Percentiles rank a stretch among this genome's conserved stretches.
Evolutionary conservation across 1,284 basidiomycete species (phyloP).

Genomic region (Fistulina hepatica): DNA sequence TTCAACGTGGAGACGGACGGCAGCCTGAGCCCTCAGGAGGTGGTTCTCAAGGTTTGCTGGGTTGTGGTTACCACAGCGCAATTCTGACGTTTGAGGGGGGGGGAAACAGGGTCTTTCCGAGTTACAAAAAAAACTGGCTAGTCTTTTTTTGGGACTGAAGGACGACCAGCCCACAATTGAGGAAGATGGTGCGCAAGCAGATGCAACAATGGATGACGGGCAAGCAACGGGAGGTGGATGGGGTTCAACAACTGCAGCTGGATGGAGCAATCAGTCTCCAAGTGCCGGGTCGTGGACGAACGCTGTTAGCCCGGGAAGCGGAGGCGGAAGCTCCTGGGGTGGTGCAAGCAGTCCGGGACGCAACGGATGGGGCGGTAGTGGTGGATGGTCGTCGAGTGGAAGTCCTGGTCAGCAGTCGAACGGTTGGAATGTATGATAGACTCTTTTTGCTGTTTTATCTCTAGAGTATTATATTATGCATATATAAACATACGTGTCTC

Average conservation of each 20-base stretch:
- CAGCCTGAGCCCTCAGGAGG: constrained; percentile 78
- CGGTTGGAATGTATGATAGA: constrained; percentile 46
- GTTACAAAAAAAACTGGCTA: constrained; percentile 73
- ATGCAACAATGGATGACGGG: constrained; percentile 32
- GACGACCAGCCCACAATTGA: constrained; percentile 18
- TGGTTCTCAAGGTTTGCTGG: constrained; percentile 64
- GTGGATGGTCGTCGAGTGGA: constrained; percentile 26
- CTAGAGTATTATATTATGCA: no score
- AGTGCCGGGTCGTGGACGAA: constrained; percentile 22
- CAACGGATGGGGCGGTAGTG: constrained; percentile 17
- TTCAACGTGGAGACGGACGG: constrained; percentile 89
- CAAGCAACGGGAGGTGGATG: constrained; percentile 25
- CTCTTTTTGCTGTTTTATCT: no score
- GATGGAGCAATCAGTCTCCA: constrained; percentile 25
- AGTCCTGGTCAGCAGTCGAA: constrained; percentile 35
- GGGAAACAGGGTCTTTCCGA: constrained; percentile 60
- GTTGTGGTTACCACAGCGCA: constrained; percentile 3
- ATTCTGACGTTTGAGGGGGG: constrained; percentile 4
- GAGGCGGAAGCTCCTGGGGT: constrained; percentile 20
- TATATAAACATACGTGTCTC: no score
- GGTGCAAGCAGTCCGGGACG: constrained; percentile 19
- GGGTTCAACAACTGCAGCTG: constrained; percentile 23
- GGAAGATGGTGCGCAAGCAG: constrained; percentile 28
- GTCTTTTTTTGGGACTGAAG: constrained; percentile 66
- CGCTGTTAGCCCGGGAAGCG: constrained; percentile 27